Conservation (phyloP, 2,329 filamentous ascomycete genomes). For the Zymoseptoria passerinii region DNA sequence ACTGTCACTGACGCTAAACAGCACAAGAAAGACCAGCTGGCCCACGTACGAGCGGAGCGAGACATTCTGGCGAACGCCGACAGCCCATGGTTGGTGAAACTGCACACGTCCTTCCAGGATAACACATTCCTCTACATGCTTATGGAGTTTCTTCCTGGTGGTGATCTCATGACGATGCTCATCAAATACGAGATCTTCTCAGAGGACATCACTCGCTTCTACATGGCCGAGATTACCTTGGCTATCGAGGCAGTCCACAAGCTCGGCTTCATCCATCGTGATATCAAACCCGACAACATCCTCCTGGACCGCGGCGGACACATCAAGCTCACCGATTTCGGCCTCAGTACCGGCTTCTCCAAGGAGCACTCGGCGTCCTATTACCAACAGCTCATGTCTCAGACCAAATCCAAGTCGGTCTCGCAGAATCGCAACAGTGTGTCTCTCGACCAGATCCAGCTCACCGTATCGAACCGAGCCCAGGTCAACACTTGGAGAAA, state of each 20-base stretch:
- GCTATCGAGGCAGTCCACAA: constrained; percentile 99
- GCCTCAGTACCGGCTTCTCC: constrained; percentile 94
- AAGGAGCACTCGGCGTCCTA: constrained; percentile 97
- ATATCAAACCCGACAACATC: constrained; percentile 99
- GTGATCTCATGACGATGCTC: constrained; percentile 98
- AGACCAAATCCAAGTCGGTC: constrained; percentile 34
- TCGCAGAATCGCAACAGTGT: constrained; percentile 76
- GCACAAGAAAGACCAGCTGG: constrained; percentile 97
- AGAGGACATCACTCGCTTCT: constrained; percentile 96
- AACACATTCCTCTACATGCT: constrained; percentile 94
- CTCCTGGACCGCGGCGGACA: constrained; percentile 90
- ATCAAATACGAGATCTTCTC: constrained; percentile 99
- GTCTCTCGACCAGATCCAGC: constrained; percentile 92
- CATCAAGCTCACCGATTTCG: constrained; percentile 97
- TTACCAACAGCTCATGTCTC: constrained; percentile 88
- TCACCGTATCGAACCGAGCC: constrained; percentile 94
- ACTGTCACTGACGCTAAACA: constrained; percentile 16
- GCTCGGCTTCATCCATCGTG: constrained; percentile 95
- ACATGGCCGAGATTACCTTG: constrained; percentile 95
- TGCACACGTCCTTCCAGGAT: constrained; percentile 97
- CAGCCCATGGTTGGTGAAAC: constrained; percentile 97
- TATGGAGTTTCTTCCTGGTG: constrained; percentile 98
- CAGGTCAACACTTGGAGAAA: constrained; percentile 99
- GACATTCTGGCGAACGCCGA: constrained; percentile 98
- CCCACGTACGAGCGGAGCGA: constrained; percentile 93